These are phyloP conservation scores for Pyrenula aspistea DNA, from an alignment of 495 filamentous ascomycete species.

Conservation along the genomic window DNA sequence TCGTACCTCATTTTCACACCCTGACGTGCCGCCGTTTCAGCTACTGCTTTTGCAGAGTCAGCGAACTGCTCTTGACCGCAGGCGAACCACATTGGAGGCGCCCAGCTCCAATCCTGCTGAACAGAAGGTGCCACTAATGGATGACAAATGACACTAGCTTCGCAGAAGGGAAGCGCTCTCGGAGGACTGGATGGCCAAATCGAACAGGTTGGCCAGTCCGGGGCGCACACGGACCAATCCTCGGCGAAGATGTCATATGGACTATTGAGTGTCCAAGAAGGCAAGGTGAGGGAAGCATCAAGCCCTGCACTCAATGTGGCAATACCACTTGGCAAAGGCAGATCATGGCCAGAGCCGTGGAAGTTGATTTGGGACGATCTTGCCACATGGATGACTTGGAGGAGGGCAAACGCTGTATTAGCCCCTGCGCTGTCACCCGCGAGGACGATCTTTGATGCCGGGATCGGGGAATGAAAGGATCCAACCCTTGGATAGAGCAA, in stretches of 20 bases:
- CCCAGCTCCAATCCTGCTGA: slow-evolving; percentile 6
- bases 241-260: background rate
- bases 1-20: slow-evolving; percentile 6
- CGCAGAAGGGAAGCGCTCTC: slow-evolving; percentile 6
- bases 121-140: slow-evolving; percentile 8
- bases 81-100: slow-evolving; percentile 10
- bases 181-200: slow-evolving; percentile 9
- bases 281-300: background rate
- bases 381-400: background rate
- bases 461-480: background rate
- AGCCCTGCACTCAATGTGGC: background rate
- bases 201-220: slow-evolving; percentile 2
- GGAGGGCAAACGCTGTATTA: background rate
- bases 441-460: background rate
- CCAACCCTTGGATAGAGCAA: background rate
- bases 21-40: slow-evolving; percentile 2
- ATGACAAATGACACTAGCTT: slow-evolving; percentile 5
- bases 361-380: background rate
- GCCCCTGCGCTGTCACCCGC: background rate
- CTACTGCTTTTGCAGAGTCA: slow-evolving; percentile 4
- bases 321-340: background rate
- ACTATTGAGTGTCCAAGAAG: background rate
- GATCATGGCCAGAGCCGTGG: background rate
- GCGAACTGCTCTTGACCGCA: slow-evolving; percentile 6
- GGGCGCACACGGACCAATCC: background rate